phyloP scores from a whole-genome alignment of 352 stramenopile genomes.

The Phytophthora ramorum region DNA sequence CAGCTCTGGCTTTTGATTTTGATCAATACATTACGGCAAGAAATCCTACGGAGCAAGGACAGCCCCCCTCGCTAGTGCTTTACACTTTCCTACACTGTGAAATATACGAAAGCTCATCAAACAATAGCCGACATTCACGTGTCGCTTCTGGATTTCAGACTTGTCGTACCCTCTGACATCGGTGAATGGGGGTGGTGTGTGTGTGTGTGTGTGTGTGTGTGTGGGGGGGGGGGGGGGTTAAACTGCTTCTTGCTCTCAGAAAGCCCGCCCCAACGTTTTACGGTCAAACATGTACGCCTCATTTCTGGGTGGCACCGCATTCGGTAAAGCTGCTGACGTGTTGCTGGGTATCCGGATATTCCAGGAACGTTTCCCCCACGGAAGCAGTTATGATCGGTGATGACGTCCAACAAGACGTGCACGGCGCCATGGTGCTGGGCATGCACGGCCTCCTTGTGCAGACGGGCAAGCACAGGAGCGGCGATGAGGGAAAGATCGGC shows the following conservation, averaged over 20 bases:
- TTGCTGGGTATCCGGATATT: not conserved
- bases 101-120: too few relatives aligned
- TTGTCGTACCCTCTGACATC: too few relatives aligned
- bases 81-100: too few relatives aligned
- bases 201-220: too few relatives aligned
- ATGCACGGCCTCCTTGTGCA: constrained; percentile 55
- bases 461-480: constrained; percentile 58
- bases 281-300: constrained; percentile 45
- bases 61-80: too few relatives aligned
- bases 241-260: constrained; percentile 24
- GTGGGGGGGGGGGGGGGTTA: too few relatives aligned
- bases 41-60: too few relatives aligned
- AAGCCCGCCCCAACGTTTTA: constrained; percentile 63
- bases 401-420: constrained; percentile 59
- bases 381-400: constrained; percentile 68
- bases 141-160: too few relatives aligned
- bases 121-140: too few relatives aligned
- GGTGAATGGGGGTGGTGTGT: too few relatives aligned
- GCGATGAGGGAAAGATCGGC: constrained; percentile 43
- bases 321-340: not conserved
- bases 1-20: too few relatives aligned
- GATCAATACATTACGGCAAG: too few relatives aligned
- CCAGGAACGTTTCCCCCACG: constrained; percentile 34
- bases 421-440: constrained; percentile 49
- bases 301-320: not conserved